A percentile compares a stretch with the other conserved stretches of the same genome.
Conservation (phyloP, 2,329 filamentous ascomycete species). For the Cladosporium austrohemisphaericum region DNA sequence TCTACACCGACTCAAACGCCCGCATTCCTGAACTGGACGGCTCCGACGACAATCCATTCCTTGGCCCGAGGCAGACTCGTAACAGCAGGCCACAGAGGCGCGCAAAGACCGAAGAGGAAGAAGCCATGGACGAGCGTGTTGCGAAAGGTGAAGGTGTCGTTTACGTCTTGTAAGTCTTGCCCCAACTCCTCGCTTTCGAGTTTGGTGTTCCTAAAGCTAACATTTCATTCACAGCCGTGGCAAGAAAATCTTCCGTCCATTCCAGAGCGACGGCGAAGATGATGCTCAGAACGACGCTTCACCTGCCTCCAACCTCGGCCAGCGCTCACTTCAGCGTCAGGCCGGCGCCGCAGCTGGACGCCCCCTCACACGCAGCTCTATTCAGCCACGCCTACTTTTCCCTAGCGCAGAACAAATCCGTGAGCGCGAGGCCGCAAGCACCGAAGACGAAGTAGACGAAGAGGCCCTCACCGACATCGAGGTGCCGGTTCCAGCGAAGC, state of each 20-base stretch:
- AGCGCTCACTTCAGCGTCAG: slow-evolving; percentile 33
- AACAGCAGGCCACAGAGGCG: slow-evolving; percentile 40
- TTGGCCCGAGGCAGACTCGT: slow-evolving; percentile 45
- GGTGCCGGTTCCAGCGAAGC: slow-evolving; percentile 7
- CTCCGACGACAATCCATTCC: slow-evolving; percentile 70
- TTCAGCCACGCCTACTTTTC: slow-evolving; percentile 72
- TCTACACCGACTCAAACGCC: slow-evolving; percentile 78
- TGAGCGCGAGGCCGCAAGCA: slow-evolving; percentile 31
- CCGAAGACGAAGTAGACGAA: slow-evolving; percentile 35
- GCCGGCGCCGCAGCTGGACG: slow-evolving; percentile 40
- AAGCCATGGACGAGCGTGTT: slow-evolving; percentile 60
- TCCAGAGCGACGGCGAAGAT: slow-evolving; percentile 41
- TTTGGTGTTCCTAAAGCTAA: slow-evolving; percentile 25
- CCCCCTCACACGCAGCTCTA: slow-evolving; percentile 61
- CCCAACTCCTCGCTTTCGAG: slow-evolving; percentile 1
- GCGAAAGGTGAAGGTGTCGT: slow-evolving; percentile 68
- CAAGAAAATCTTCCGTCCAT: slow-evolving; percentile 73
- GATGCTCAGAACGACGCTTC: slow-evolving; percentile 22
- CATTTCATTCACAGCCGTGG: slow-evolving; percentile 58
- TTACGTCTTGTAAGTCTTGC: slow-evolving; percentile 67
- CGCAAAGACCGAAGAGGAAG: slow-evolving; percentile 51
- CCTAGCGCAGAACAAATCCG: slow-evolving; percentile 49
- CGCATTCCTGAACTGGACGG: slow-evolving; percentile 63
- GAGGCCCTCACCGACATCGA: slow-evolving; percentile 47
- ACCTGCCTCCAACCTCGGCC: slow-evolving; percentile 11